Evolutionary conservation across 1,284 basidiomycete genomes (phyloP).

Genomic region (Papiliotrema terrestris): DNA sequence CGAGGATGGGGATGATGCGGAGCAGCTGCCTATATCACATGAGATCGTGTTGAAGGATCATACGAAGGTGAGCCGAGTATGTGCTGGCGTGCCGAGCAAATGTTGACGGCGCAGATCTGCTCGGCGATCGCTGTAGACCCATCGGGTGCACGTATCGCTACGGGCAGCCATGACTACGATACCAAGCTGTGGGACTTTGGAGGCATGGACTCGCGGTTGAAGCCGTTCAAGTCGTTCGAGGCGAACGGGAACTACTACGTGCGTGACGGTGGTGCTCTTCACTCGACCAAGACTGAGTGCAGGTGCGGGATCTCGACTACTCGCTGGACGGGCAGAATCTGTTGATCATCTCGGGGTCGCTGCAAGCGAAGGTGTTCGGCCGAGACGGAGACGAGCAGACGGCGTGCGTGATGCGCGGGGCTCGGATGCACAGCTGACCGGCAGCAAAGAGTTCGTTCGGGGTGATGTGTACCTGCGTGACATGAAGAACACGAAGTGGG

Average conservation of each 20-base stretch:
- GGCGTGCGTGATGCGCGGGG: background rate
- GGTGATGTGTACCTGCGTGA: constrained; percentile 98
- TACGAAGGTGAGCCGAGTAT: constrained; percentile 58
- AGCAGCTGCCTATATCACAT: constrained; percentile 56
- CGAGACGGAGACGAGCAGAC: constrained; percentile 81
- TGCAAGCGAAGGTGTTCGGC: constrained; percentile 82
- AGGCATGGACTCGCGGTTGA: constrained; percentile 80
- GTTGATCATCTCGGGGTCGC: constrained; percentile 80
- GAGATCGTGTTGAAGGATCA: constrained; percentile 90
- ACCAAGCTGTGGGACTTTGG: constrained; percentile 99
- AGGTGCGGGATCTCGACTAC: constrained; percentile 87
- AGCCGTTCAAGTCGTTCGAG: constrained; percentile 95
- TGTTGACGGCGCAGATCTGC: constrained; percentile 57
- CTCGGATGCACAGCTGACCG: background rate
- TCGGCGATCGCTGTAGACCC: constrained; percentile 88
- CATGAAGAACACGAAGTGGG: constrained; percentile 91
- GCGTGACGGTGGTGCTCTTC: constrained; percentile 49
- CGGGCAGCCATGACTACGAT: constrained; percentile 94
- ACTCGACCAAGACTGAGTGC: constrained; percentile 6
- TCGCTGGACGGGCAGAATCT: constrained; percentile 81
- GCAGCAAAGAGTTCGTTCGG: constrained; percentile 80
- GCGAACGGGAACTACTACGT: constrained; percentile 90
- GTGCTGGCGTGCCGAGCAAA: background rate
- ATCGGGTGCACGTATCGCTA: constrained; percentile 83
- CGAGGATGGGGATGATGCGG: constrained; percentile 41